Evolutionary conservation across 202 grass and related monocot species (phyloP).

Genomic region (Sporobolus alterniflorus): DNA sequence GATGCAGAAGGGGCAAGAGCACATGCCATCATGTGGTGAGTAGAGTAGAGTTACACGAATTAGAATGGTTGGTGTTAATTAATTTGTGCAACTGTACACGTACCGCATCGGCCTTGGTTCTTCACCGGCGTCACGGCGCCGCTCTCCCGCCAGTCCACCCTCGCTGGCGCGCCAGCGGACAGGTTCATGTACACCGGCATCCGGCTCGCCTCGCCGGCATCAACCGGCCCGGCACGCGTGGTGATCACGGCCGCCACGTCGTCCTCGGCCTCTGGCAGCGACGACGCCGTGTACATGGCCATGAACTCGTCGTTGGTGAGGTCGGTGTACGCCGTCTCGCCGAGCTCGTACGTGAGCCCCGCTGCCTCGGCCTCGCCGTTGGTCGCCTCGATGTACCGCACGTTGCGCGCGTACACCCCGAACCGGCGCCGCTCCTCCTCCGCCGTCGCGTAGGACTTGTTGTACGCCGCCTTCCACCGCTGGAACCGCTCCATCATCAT

Average conservation of each 20-base stretch:
- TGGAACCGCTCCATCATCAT: slow-evolving; percentile 32
- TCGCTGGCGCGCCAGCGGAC: slow-evolving; percentile 38
- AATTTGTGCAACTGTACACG: neutral
- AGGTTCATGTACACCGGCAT: slow-evolving; percentile 32
- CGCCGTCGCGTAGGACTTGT: slow-evolving; percentile 10
- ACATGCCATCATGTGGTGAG: slow-evolving; percentile 32
- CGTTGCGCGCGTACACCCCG: slow-evolving; percentile 42
- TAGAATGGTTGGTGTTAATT: no score
- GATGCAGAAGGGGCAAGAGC: neutral
- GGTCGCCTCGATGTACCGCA: slow-evolving; percentile 52
- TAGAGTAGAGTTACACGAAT: neutral
- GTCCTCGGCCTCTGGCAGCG: neutral
- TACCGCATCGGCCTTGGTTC: slow-evolving; percentile 67
- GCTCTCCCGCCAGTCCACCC: slow-evolving; percentile 56
- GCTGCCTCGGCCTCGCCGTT: slow-evolving; percentile 24
- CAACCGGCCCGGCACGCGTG: slow-evolving; percentile 22
- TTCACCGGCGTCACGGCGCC: slow-evolving; percentile 68
- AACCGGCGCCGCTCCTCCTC: slow-evolving; percentile 37
- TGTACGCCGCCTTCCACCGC: slow-evolving; percentile 48
- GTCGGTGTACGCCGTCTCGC: slow-evolving; percentile 60
- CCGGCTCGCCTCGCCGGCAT: neutral
- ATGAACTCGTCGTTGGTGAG: slow-evolving; percentile 63
- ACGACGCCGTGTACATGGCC: slow-evolving; percentile 31
- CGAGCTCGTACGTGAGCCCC: slow-evolving; percentile 59
- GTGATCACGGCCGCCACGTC: neutral